Evolutionary conservation across 306 rosid species (phyloP).

Genomic region (Vicia sativa): DNA sequence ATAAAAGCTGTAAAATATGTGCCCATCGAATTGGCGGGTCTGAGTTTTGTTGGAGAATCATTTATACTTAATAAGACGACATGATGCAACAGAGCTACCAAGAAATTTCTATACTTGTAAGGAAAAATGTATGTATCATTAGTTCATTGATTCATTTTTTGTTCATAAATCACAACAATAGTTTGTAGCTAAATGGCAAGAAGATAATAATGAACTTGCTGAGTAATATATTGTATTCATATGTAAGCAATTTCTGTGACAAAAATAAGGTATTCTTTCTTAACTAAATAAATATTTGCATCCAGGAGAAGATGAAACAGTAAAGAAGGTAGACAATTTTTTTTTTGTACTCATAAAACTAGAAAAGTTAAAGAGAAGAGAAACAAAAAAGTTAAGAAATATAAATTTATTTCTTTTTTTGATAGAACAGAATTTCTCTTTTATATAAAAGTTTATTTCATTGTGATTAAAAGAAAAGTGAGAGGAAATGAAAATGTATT

Average conservation of each 20-base stretch:
- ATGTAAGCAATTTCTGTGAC: not conserved
- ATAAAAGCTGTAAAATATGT: slow-evolving; percentile 40
- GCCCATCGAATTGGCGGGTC: slow-evolving; percentile 31
- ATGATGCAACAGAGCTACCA: slow-evolving; percentile 36
- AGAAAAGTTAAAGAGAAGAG: too few relatives aligned
- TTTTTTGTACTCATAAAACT: too few relatives aligned
- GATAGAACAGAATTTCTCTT: too few relatives aligned
- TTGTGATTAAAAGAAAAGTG: too few relatives aligned
- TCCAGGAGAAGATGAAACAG: too few relatives aligned
- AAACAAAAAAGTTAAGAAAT: too few relatives aligned
- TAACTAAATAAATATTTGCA: too few relatives aligned
- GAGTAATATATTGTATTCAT: not conserved
- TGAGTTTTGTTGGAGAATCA: slow-evolving; percentile 50
- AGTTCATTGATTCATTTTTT: slow-evolving; percentile 38
- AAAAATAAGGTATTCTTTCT: not conserved
- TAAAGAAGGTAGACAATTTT: too few relatives aligned
- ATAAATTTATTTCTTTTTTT: too few relatives aligned
- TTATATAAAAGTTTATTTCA: too few relatives aligned
- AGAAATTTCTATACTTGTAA: slow-evolving; percentile 42
- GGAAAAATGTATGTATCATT: slow-evolving; percentile 45
- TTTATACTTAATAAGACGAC: slow-evolving; percentile 43
- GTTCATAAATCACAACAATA: slow-evolving; percentile 37
- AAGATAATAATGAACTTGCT: not conserved
- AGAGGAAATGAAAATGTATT: too few relatives aligned
- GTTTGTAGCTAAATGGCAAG: slow-evolving; percentile 23